Conservation (phyloP, 2,329 filamentous ascomycete genomes). For the Sordariomycetes sp. region DNA sequence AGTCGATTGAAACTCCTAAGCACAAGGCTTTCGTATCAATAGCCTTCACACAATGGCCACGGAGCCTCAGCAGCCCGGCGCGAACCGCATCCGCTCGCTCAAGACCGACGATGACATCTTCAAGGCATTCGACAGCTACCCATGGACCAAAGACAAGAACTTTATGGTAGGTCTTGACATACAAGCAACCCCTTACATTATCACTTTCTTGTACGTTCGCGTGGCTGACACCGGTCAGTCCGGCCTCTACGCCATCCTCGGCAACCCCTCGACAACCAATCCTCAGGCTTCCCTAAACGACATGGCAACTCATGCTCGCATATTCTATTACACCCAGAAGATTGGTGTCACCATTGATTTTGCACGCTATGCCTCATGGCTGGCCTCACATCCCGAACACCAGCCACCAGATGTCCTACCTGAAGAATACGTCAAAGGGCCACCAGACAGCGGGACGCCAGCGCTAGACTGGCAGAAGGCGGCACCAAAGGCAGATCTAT, state of each 20-base stretch:
- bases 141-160: constrained; percentile 57
- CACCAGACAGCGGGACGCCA: constrained; percentile 6
- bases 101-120: constrained; percentile 37
- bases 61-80: constrained; percentile 15
- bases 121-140: constrained; percentile 54
- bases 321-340: constrained; percentile 54
- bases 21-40: too few species aligned
- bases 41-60: constrained; percentile 4
- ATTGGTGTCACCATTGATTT: constrained; percentile 52
- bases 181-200: neutral
- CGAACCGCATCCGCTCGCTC: constrained; percentile 28
- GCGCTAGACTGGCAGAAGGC: constrained; percentile 37
- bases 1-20: too few species aligned
- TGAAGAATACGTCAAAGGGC: constrained; percentile 16
- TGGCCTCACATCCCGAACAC: constrained; percentile 25
- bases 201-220: neutral
- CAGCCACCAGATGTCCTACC: constrained; percentile 25
- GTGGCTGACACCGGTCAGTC: constrained; percentile 24
- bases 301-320: constrained; percentile 58
- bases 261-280: constrained; percentile 32
- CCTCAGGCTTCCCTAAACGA: constrained; percentile 39
- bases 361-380: constrained; percentile 57
- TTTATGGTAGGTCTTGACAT: constrained; percentile 52
- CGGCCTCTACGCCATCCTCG: constrained; percentile 56
- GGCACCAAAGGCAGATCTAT: constrained; percentile 38